Conservation (phyloP, 345 rosid genomes). For the Salix viminalis region DNA sequence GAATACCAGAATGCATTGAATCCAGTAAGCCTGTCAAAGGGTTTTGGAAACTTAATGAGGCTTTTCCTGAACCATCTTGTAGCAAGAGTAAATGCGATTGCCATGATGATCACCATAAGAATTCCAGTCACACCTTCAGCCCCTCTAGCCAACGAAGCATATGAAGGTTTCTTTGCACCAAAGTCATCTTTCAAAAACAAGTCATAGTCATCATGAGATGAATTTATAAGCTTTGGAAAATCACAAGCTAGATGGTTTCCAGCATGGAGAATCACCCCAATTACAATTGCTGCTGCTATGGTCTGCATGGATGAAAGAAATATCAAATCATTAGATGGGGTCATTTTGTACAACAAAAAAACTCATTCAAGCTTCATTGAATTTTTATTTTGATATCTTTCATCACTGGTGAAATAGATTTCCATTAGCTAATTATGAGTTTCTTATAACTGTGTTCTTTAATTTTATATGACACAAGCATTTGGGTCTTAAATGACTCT, state of each 20-base stretch:
- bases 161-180: constrained; percentile 56
- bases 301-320: constrained; percentile 42
- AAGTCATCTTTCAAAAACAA: constrained; percentile 40
- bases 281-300: constrained; percentile 85
- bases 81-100: constrained; percentile 80
- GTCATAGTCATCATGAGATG: constrained; percentile 28
- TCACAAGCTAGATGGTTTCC: constrained; percentile 85
- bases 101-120: constrained; percentile 68
- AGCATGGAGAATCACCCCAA: constrained; percentile 73
- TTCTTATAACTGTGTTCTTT: not conserved
- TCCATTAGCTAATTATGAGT: not conserved
- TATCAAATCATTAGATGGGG: not conserved
- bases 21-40: constrained; percentile 88
- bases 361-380: not conserved
- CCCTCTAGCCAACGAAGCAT: constrained; percentile 57
- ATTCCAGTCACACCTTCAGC: constrained; percentile 77
- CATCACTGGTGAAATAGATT: not conserved
- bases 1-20: constrained; percentile 98
- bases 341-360: not conserved
- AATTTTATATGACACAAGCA: not conserved
- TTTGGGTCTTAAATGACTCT: not conserved
- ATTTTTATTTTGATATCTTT: not conserved
- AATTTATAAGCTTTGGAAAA: constrained; percentile 61
- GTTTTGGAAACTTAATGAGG: constrained; percentile 72
- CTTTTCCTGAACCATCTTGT: constrained; percentile 71